phyloP scores from a whole-genome alignment of 2,329 filamentous ascomycete genomes.

The Rutstroemia sp. region DNA sequence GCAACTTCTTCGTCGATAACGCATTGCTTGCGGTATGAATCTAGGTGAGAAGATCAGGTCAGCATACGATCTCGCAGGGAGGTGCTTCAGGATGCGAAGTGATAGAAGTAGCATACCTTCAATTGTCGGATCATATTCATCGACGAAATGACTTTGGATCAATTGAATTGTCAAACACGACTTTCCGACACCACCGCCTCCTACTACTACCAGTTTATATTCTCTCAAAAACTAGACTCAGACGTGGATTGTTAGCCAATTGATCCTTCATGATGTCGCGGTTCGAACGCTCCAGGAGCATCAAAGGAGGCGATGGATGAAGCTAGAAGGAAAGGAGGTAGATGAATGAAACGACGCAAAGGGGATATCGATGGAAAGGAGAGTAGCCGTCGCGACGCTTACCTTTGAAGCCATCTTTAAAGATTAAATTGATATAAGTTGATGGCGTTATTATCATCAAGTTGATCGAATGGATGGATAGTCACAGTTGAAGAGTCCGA shows the following conservation, averaged over 20 bases:
- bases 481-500: too few relatives aligned
- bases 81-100: not conserved
- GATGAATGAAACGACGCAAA: too few relatives aligned
- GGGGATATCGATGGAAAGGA: not conserved
- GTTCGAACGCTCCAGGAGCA: too few relatives aligned
- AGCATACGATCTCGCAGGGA: not conserved
- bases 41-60: slow-evolving; percentile 39
- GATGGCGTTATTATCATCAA: slow-evolving; percentile 17
- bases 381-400: slow-evolving; percentile 6
- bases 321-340: too few relatives aligned
- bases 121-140: slow-evolving; percentile 98
- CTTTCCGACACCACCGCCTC: slow-evolving; percentile 97
- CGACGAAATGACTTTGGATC: slow-evolving; percentile 87
- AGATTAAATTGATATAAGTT: slow-evolving; percentile 6
- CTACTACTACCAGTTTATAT: slow-evolving; percentile 95
- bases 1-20: slow-evolving; percentile 98
- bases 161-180: slow-evolving; percentile 98
- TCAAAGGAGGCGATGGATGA: too few relatives aligned
- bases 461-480: not conserved
- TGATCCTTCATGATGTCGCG: not conserved
- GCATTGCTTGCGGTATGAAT: slow-evolving; percentile 99
- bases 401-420: slow-evolving; percentile 34
- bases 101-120: slow-evolving; percentile 60
- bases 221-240: slow-evolving; percentile 67
- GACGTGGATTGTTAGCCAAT: slow-evolving; percentile 14